Base-by-base conservation (phyloP, 495 filamentous ascomycete species). In the Talaromyces liani region DNA sequence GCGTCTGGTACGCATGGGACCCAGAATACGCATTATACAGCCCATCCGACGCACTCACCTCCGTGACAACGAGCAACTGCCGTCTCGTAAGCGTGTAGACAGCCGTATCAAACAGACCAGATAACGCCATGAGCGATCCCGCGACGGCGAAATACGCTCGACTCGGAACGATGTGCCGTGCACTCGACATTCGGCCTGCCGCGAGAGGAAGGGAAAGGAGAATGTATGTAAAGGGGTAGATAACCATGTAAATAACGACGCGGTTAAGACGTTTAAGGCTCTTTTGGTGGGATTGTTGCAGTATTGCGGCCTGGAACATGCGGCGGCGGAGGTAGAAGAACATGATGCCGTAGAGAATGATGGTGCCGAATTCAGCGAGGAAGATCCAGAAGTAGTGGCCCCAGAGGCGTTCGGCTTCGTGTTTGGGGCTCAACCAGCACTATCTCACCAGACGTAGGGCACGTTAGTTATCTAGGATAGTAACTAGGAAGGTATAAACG, bases 341-440 rank as follows among this genome's bases (percentile, higher is more conserved):
- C 70, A 90, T 85, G 62, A 87, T 72, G 1, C 76, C 75, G 72
- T 93, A 93, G 14, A 91, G 79, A 47, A 77, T 63, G 56, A 86
- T 79, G 12, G 87, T 90, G 20, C 84, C 69, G 66, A 87, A 83
- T 64, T 91, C 83, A 60, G 83, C 77, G 54, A 91, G 72, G 74
- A 92, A 91, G 72, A 92, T 89, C 83, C 87, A 93, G 65, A 92
- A 79, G 68, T 93, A 93, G 67, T 93, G 90, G 20, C 87, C 82
- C 78, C 82, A 85, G 1, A 93, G 81, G 65, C 88, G 88, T 47
- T 85, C 76, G 6, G 71, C 67, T 62, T 85, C 80, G 71, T 85
- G 90, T 1, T 79, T 71, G 45, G 77, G 70, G 66, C 82, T 87
- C 34, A 91, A 82, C 89, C 89, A 36, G 33, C 33, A 36, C 33